Evolutionary conservation across 1,139 yeast species (phyloP).

Genomic region (Zygosaccharomyces sapae): DNA sequence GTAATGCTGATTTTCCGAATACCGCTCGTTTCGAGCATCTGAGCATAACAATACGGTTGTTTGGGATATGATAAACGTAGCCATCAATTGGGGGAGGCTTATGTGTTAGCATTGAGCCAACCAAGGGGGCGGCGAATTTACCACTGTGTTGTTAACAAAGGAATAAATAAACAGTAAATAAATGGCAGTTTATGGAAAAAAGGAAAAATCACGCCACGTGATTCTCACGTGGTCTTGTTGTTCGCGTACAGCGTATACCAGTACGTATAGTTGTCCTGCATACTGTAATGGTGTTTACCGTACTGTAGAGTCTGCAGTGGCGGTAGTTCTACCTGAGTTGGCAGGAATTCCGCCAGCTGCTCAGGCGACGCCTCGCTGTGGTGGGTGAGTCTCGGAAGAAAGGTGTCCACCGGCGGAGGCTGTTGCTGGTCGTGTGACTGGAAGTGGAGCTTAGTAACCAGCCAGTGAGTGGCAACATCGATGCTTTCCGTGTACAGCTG

Average conservation of each 20-base stretch:
- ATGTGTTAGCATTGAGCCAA: background rate
- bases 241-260: constrained; percentile 25
- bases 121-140: background rate
- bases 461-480: constrained; percentile 49
- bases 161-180: too few species aligned
- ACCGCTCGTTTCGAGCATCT: background rate
- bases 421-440: constrained; percentile 14
- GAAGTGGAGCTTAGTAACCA: constrained; percentile 64
- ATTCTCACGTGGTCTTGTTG: background rate
- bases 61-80: too few species aligned
- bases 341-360: constrained; percentile 22
- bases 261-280: constrained; percentile 29
- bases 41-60: too few species aligned
- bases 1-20: background rate
- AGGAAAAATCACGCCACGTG: constrained; percentile 4
- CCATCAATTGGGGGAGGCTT: background rate
- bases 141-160: background rate
- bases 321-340: constrained; percentile 21
- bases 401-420: constrained; percentile 54
- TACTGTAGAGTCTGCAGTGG: constrained; percentile 1
- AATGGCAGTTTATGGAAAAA: background rate
- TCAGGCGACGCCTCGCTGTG: constrained; percentile 22
- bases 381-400: constrained; percentile 31
- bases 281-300: constrained; percentile 1
- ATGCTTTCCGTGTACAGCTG: constrained; percentile 67